phyloP scores from a whole-genome alignment of 129 eudicot genomes.

The Silybum marianum region DNA sequence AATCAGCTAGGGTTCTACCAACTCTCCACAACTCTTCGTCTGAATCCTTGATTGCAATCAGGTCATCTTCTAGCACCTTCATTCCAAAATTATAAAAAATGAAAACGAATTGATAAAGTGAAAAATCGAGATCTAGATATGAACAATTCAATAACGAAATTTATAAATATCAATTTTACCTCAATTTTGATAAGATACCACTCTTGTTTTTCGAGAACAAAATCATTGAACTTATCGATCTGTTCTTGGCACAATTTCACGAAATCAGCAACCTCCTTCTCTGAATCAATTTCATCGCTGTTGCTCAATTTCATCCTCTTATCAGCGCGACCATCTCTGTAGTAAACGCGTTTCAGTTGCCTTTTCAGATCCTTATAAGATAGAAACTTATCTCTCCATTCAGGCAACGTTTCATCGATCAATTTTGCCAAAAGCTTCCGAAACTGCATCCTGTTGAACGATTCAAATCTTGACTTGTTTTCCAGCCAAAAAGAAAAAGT shows the following conservation, averaged over 20 bases:
- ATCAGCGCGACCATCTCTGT: slow-evolving; percentile 21
- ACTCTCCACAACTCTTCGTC: slow-evolving; percentile 46
- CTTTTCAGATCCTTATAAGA: slow-evolving; percentile 67
- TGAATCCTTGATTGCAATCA: slow-evolving; percentile 49
- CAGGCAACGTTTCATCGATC: slow-evolving; percentile 63
- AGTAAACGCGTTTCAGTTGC: slow-evolving; percentile 49
- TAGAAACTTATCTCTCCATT: slow-evolving; percentile 69
- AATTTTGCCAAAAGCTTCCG: slow-evolving; percentile 46
- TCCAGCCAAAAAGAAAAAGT: background rate
- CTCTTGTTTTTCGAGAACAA: slow-evolving; percentile 71
- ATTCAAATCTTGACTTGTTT: background rate
- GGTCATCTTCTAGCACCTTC: slow-evolving; percentile 64
- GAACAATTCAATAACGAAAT: background rate
- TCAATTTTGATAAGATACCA: slow-evolving; percentile 52
- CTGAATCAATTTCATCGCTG: slow-evolving; percentile 27
- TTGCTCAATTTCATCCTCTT: slow-evolving; percentile 45
- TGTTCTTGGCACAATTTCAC: slow-evolving; percentile 54
- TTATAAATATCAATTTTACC: slow-evolving; percentile 35
- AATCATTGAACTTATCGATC: slow-evolving; percentile 58
- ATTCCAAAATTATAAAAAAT: slow-evolving; percentile 9
- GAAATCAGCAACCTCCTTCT: slow-evolving; percentile 50
- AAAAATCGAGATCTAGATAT: background rate
- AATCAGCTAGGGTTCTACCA: slow-evolving; percentile 57
- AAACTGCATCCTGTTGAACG: slow-evolving; percentile 47
- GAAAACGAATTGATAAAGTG: background rate